Evolutionary conservation across 345 rosid species (phyloP), one percentile per base, ranked within the genome.

Genomic region (Brassica juncea): DNA sequence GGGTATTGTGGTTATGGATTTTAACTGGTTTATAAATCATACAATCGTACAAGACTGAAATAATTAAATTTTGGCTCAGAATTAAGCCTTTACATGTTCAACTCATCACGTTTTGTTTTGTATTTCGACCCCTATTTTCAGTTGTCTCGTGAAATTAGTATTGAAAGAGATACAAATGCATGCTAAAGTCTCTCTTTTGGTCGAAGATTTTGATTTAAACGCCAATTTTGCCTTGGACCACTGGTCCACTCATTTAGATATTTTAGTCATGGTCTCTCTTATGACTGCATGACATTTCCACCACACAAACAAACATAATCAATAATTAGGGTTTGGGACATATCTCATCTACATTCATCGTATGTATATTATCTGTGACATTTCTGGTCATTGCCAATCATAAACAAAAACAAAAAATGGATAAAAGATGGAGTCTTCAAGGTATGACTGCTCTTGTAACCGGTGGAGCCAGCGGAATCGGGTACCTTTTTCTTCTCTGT

Each of bases 401-500:
- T 0, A 34, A 2, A 31, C 66, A 58, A 58, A 21, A 58, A 15
- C 11, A 25, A 25, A 25, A 12, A 76, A 68, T 69, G 72, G 72
- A 69, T 69, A 69, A 49, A 69, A 52, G 71, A 54, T 72, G 82
- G 77, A 71, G 60, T 72, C 72, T 79, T 57, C 35, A 79, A 37
- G 77, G 82, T 28, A 79, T 79, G 82, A 58, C 82, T 12, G 82
- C 77, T 79, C 77, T 78, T 39, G 77, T 78, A 7, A 78, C 77
- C 0, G 73, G 82, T 52, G 82, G 77, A 66, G 72, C 73, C 4
- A 32, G 61, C 3, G 82, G 77, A 57, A 66, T 79, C 14, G 77
- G 78, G 78, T 79, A 25, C 35, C 19, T 66, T 3, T 52, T 64
- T 62, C 52, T 31, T 16, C 37, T 60, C 32, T 21, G 10, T 55